Base-by-base conservation (phyloP, 352 stramenopile species). In the Pythium inflatum region DNA sequence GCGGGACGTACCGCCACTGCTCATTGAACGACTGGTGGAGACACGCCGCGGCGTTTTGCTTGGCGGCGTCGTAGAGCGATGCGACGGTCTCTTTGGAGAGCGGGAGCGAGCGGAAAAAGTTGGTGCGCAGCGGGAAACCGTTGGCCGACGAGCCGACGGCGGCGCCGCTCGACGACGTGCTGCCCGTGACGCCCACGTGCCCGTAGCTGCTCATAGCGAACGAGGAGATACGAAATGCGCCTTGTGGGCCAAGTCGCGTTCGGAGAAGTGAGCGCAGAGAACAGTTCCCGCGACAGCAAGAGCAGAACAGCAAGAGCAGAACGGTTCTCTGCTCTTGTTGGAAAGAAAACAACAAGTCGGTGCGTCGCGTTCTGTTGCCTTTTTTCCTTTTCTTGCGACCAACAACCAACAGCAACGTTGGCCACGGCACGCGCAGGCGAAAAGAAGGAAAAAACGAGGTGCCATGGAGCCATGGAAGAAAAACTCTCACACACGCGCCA, bases 1-100 rank as follows among this genome's bases (percentile, higher is more conserved):
- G 85, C 31, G 86, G 86, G 22, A 94, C 82, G 66, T 90, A 91
- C 61, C 85, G 76, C 86, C 86, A 94, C 53, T 92, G 84, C 45
- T 91, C 84, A 62, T 92, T 92, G 75, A 89, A 92, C 41, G 81
- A 86, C 72, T 90, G 82, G 36, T 80, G 84, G 36, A 92, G 67
- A 43, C 83, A 88, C 51, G 76, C 69, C n/a, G 74, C 66, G 3
- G 85, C 84, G 51, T 89, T 90, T 2, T 75, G 40, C 64, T 85
- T 85, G 41, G 84, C 86, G n/a, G 76, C 55, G 16, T 58, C 49
- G 51, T 87, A 87, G 31, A 92, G 79, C 67, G 79, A 66, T 33
- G 87, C 75, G 31, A 81, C 80, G 63, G 87, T 85, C 51, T 85
- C 80, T 33, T 82, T 79, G 48, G 66, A 74, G 24, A 94, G 73